A percentile compares a stretch with the other conserved stretches of the same genome.
Conservation (phyloP, 169 alveolate species). For the Plasmodium vivax region DNA sequence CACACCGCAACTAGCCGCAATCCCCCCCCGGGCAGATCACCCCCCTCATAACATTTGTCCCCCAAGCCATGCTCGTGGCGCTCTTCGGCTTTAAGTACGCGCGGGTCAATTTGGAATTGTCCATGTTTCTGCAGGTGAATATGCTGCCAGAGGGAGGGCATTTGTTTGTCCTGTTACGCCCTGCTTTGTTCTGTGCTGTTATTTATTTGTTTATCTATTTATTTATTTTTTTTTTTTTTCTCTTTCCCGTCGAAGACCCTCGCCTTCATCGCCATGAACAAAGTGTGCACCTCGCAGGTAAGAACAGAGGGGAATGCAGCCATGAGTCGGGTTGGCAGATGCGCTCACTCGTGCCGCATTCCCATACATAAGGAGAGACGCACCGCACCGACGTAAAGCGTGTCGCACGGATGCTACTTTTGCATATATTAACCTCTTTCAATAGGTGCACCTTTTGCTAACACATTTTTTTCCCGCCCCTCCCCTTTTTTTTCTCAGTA, state of each 20-base stretch:
- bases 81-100: conserved; percentile 81
- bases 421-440: neutral
- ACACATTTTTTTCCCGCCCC: neutral
- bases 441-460: neutral
- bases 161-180: conserved; percentile 3
- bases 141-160: neutral
- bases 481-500: conserved; percentile 72
- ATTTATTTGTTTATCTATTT: neutral
- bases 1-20: neutral
- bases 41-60: conserved; percentile 83
- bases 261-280: conserved; percentile 95
- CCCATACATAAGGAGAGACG: neutral
- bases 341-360: neutral
- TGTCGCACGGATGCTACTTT: neutral
- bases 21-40: conserved; percentile 66
- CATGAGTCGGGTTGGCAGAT: neutral
- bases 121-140: conserved; percentile 78
- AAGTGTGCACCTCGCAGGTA: conserved; percentile 95
- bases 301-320: neutral
- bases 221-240: conserved; percentile 82
- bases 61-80: conserved; percentile 82
- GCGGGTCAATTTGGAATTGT: conserved; percentile 76
- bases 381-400: neutral
- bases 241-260: conserved; percentile 88
- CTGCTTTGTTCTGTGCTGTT: conserved; percentile 32